A percentile compares a stretch with the other conserved stretches of the same genome.
phyloP scores from a whole-genome alignment of 2,329 filamentous ascomycete species.

The Pseudonectria foliicola region DNA sequence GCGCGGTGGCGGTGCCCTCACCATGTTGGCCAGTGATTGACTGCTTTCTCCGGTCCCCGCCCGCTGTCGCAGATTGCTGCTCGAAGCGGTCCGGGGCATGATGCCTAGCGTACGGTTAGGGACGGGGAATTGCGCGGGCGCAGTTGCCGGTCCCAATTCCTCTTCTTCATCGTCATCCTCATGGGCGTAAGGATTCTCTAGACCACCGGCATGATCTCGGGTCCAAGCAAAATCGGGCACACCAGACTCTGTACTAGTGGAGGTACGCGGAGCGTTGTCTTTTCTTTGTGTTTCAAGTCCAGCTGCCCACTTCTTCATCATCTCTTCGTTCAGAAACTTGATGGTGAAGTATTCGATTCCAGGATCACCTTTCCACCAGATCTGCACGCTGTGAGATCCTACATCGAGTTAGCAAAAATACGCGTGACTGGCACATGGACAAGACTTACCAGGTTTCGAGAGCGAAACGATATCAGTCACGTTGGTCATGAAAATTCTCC shows the following conservation, averaged over 20 bases:
- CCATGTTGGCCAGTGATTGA: constrained; percentile 49
- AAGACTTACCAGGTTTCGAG: constrained; percentile 69
- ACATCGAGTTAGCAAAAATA: constrained; percentile 21
- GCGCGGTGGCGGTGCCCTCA: constrained; percentile 58
- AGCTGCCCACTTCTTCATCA: constrained; percentile 84
- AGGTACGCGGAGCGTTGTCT: constrained; percentile 45
- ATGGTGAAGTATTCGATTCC: constrained; percentile 96
- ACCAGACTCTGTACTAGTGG: constrained; percentile 38
- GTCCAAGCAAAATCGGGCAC: constrained; percentile 78
- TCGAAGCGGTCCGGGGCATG: constrained; percentile 49
- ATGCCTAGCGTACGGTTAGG: constrained; percentile 17
- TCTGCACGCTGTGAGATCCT: constrained; percentile 93
- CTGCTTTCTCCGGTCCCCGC: constrained; percentile 68
- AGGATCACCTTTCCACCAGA: constrained; percentile 97
- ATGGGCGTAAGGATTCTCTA: constrained; percentile 77
- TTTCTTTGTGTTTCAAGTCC: constrained; percentile 73
- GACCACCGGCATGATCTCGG: constrained; percentile 53
- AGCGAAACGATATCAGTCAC: constrained; percentile 90
- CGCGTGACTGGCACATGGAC: neutral
- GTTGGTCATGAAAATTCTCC: constrained; percentile 98
- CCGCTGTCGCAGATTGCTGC: constrained; percentile 64
- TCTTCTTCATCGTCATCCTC: constrained; percentile 58
- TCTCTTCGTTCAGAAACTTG: constrained; percentile 84
- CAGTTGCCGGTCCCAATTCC: constrained; percentile 34
- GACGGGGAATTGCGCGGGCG: constrained; percentile 30